A percentile compares a stretch with the other conserved stretches of the same genome.
Evolutionary conservation across 345 rosid species (phyloP).

Genomic region (Heritiera fomes): DNA sequence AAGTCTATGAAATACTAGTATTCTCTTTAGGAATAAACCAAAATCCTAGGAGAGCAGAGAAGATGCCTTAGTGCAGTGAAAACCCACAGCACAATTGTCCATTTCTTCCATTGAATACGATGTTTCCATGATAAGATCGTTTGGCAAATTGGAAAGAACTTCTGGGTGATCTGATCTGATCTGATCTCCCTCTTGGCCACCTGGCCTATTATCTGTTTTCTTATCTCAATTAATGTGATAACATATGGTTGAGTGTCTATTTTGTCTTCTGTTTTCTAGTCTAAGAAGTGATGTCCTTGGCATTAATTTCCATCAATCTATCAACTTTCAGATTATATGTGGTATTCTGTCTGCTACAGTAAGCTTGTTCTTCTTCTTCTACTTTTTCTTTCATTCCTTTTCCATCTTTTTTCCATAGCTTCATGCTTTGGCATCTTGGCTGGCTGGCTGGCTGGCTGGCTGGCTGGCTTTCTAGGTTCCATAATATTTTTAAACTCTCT

Average conservation of each 20-base stretch:
- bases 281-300: neutral
- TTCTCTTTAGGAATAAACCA: neutral
- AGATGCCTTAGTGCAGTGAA: neutral
- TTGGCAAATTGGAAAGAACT: neutral
- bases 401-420: neutral
- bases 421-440: neutral
- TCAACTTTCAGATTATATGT: neutral
- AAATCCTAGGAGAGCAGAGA: neutral
- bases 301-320: conserved; percentile 10
- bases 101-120: neutral
- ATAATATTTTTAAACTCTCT: neutral
- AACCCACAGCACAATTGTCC: neutral
- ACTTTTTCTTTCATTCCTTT: conserved; percentile 4
- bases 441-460: neutral
- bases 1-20: neutral
- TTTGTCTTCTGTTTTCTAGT: conserved; percentile 11
- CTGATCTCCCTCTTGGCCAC: neutral
- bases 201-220: neutral
- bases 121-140: conserved; percentile 10
- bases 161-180: conserved; percentile 9
- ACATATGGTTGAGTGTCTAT: conserved; percentile 12
- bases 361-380: neutral
- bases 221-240: neutral
- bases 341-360: neutral
- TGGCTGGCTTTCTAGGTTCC: neutral